Evolutionary conservation across 1,284 basidiomycete genomes (phyloP).

Genomic region (Ganoderma sinense): DNA sequence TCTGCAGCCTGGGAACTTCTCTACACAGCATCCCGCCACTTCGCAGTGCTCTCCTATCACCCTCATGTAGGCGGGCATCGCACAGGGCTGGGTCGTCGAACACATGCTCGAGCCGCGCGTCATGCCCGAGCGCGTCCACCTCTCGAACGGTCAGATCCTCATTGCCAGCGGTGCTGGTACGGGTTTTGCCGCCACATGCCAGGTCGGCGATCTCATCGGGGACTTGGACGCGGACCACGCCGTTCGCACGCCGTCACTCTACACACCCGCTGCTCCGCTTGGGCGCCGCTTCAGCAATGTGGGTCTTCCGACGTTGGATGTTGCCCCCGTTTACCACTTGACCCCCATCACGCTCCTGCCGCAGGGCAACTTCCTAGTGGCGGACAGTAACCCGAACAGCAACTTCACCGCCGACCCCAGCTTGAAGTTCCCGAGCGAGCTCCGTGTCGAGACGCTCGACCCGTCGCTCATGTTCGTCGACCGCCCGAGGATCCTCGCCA

Average conservation of each 20-base stretch:
- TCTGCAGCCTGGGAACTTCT: constrained; percentile 41
- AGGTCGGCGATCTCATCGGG: constrained; percentile 36
- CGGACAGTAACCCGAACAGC: constrained; percentile 60
- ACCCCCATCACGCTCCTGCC: constrained; percentile 48
- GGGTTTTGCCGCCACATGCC: constrained; percentile 56
- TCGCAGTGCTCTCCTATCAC: constrained; percentile 47
- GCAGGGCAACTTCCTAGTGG: constrained; percentile 54
- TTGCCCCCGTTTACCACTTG: constrained; percentile 55
- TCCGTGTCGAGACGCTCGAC: constrained; percentile 55
- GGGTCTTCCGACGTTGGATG: constrained; percentile 54
- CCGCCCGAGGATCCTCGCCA: constrained; percentile 45
- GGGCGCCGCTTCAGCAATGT: constrained; percentile 55
- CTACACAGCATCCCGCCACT: constrained; percentile 49
- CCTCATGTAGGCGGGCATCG: constrained; percentile 33
- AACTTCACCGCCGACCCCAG: constrained; percentile 37
- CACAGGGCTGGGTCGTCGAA: constrained; percentile 36
- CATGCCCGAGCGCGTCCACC: constrained; percentile 58
- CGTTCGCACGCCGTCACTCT: constrained; percentile 55
- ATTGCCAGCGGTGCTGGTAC: constrained; percentile 55
- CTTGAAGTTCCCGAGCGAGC: constrained; percentile 48
- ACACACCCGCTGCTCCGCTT: constrained; percentile 52
- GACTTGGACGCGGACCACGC: constrained; percentile 57
- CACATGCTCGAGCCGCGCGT: constrained; percentile 43
- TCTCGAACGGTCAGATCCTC: constrained; percentile 60
- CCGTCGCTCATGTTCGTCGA: constrained; percentile 51